Evolutionary conservation across 495 filamentous ascomycete genomes (phyloP).

Genomic region (Penicillium subrubescens): DNA sequence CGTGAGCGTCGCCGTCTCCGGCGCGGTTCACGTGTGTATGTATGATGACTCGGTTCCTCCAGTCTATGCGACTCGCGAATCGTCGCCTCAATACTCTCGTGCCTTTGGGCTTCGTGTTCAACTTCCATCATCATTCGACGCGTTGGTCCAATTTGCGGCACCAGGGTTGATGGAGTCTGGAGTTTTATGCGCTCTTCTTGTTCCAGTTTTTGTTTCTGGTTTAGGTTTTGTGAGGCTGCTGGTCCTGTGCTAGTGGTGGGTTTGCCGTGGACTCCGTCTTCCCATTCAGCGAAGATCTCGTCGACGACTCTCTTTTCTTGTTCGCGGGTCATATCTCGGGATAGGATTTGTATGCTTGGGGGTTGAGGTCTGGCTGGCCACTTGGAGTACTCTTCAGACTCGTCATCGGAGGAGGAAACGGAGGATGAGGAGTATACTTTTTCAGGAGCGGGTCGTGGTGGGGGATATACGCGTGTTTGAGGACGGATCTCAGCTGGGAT

Average conservation of each 20-base stretch:
- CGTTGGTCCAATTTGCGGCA: background rate
- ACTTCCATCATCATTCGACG: background rate
- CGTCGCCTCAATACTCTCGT: background rate
- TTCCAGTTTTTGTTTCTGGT: background rate
- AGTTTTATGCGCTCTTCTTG: background rate
- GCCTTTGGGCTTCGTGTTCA: background rate
- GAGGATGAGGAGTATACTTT: background rate
- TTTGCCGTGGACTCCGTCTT: background rate
- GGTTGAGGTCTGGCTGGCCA: too few relatives aligned
- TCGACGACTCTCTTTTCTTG: background rate
- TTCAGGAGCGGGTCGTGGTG: background rate
- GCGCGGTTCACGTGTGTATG: background rate
- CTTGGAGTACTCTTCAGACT: background rate
- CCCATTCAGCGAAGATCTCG: background rate
- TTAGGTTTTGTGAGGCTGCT: background rate
- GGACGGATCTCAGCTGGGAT: background rate
- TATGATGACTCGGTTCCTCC: background rate
- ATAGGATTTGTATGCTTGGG: background rate
- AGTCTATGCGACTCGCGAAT: background rate
- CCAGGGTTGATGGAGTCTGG: background rate
- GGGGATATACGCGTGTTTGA: background rate
- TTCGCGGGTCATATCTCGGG: background rate
- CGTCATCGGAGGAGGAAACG: background rate
- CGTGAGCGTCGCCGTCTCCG: background rate
- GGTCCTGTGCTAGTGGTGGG: background rate